Evolutionary conservation across 164 flowering plant species (phyloP).

Genomic region (Vitis amurensis): DNA sequence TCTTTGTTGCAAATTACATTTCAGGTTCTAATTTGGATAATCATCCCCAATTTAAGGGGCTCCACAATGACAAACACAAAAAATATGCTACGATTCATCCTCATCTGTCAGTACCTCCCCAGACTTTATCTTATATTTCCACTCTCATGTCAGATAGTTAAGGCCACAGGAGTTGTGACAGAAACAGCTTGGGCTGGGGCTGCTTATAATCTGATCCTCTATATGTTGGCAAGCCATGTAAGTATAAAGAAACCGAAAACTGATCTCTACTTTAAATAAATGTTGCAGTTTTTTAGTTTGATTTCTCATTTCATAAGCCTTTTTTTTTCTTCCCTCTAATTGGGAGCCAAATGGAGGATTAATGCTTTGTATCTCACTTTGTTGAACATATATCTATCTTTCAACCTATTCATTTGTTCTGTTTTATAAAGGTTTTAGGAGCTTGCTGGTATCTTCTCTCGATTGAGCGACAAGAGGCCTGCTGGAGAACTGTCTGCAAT

Average conservation of each 20-base stretch:
- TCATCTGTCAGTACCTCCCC: conserved; percentile 59
- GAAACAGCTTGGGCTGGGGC: conserved; percentile 78
- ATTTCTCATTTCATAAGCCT: neutral
- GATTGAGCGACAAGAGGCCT: conserved; percentile 62
- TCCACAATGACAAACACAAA: conserved; percentile 69
- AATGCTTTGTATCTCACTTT: no score
- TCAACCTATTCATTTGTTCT: neutral
- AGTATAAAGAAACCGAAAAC: conserved; percentile 15
- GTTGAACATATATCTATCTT: neutral
- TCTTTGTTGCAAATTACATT: conserved; percentile 10
- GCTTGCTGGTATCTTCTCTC: conserved; percentile 72
- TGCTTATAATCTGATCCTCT: conserved; percentile 64
- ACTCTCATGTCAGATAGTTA: conserved; percentile 49
- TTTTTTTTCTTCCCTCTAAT: neutral
- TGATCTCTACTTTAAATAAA: neutral
- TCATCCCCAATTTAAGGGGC: conserved; percentile 62
- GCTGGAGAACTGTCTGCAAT: conserved; percentile 55
- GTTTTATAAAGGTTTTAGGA: conserved; percentile 47
- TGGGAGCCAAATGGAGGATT: no score
- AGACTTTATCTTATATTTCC: conserved; percentile 57
- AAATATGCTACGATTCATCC: conserved; percentile 46
- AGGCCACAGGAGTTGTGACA: conserved; percentile 63
- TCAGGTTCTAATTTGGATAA: conserved; percentile 74
- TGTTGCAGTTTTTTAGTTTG: neutral
- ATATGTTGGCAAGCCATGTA: conserved; percentile 78